Percentiles rank a stretch among this genome's conserved stretches.
These are phyloP conservation scores for Plectosphaerella sp. DNA, from an alignment of 2,329 filamentous ascomycete species.

Conservation along the genomic window DNA sequence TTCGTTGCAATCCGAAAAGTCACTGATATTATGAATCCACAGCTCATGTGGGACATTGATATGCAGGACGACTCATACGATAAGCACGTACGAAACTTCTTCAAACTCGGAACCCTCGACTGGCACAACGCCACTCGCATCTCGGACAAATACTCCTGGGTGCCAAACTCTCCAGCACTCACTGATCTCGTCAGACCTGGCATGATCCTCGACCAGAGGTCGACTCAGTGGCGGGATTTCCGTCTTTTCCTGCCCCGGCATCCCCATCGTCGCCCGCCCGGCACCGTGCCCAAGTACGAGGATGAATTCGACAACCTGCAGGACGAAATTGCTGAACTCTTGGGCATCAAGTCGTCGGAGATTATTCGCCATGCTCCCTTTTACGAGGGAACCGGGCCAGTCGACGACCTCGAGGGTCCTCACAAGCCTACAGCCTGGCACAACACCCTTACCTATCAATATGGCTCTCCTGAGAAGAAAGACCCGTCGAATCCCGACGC, in stretches of 20 bases:
- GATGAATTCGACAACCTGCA: background rate
- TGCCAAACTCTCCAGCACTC: background rate
- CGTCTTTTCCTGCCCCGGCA: background rate
- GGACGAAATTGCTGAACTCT: background rate
- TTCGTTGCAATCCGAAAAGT: background rate
- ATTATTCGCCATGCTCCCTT: background rate
- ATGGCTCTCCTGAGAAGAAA: background rate
- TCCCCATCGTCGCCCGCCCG: background rate
- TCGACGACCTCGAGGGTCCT: background rate
- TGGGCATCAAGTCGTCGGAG: background rate
- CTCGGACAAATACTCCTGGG: background rate
- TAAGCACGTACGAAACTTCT: no score
- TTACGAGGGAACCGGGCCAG: background rate
- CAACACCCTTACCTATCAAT: conserved; percentile 1
- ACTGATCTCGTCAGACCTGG: conserved; percentile 29
- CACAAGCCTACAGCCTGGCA: background rate
- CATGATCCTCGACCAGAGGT: conserved; percentile 13
- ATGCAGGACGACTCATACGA: no score
- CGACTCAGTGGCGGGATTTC: background rate
- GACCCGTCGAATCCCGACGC: background rate
- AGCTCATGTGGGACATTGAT: background rate
- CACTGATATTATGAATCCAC: background rate
- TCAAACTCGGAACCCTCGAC: no score
- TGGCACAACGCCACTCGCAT: no score
- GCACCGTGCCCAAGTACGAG: background rate